Evolutionary conservation across 2,329 filamentous ascomycete species (phyloP).

Genomic region (Colletotrichum gigasporum): DNA sequence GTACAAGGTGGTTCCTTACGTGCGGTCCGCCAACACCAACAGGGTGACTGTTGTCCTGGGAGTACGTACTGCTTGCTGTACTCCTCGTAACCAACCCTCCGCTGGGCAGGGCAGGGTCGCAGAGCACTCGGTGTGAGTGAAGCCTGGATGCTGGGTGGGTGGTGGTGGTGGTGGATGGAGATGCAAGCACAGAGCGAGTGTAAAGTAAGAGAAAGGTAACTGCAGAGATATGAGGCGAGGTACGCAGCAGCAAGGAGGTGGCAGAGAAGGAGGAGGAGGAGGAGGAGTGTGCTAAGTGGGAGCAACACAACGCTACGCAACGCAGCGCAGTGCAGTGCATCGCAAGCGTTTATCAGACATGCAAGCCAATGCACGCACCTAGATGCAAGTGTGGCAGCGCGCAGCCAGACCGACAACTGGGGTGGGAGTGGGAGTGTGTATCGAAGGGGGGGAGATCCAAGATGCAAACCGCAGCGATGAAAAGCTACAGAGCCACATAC

Average conservation of each 20-base stretch:
- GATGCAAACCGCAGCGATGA: background rate
- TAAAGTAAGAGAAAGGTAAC: background rate
- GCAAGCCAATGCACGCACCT: constrained; percentile 29
- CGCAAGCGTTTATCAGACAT: constrained; percentile 30
- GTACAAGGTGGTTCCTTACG: constrained; percentile 19
- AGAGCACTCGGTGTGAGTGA: background rate
- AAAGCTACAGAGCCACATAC: constrained; percentile 16
- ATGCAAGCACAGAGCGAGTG: constrained; percentile 17
- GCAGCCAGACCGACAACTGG: constrained; percentile 29
- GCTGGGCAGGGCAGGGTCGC: background rate
- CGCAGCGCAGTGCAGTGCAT: no score
- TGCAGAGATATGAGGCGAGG: background rate
- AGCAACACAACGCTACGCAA: constrained; percentile 12
- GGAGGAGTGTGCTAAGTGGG: constrained; percentile 1
- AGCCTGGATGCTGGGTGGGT: background rate
- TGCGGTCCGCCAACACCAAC: background rate
- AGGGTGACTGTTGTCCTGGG: background rate
- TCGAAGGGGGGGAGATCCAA: background rate
- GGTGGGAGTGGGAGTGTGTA: constrained; percentile 15
- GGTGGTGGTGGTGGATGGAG: background rate
- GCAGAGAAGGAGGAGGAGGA: background rate
- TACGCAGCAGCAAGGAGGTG: background rate
- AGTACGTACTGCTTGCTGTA: constrained; percentile 2
- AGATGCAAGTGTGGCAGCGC: constrained; percentile 29
- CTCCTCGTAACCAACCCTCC: background rate